Base-by-base conservation (phyloP, 441 rosid genomes). In the Mallotus repandus region DNA sequence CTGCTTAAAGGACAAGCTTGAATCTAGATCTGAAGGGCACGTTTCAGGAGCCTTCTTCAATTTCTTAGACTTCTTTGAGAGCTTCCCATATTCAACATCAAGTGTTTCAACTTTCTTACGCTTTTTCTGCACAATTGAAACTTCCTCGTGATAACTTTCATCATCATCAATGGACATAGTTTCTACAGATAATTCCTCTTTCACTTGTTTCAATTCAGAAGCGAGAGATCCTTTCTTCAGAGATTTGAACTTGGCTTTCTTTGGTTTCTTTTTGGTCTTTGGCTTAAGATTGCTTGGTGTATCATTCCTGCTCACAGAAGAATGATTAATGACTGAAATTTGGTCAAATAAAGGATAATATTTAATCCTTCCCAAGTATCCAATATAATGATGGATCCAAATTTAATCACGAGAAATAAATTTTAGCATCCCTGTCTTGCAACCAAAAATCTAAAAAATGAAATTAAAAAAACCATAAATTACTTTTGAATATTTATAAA, bases 191-290 rank as follows among this genome's bases (percentile, higher is more conserved):
- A 78, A 69, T 74, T 84, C 97, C 74, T 86, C 80, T 82, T 91
- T 89, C 68, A 80, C 83, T 58, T 78, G 83, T 82, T 85, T 89
- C 70, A 82, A 61, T 74, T 86, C 97, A 78, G 93, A 88, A 86
- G 88, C 76, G 66, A 94, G 79, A 63, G 98, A 85, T 78, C 94
- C 97, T 79, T 91, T 97, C 87, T 91, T 94, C 77, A 94, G 84
- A 75, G 98, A 97, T 79, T 89, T 97, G 79, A 86, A 94, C 83
- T 91, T 97, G 55, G 98, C 86, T 86, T 97, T 97, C 87, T 92
- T 97, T 13, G 85, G 74, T 84, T 90, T 97, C 85, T 94, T 97
- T 89, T 91, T 97, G 77, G 97, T 80, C 87, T 88, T 97, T 3
- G 92, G 81, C 82, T 86, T 94, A 21, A 80, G 68, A 63, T 82